Evolutionary conservation across 495 filamentous ascomycete species (phyloP).

Genomic region (Neurospora intermedia): DNA sequence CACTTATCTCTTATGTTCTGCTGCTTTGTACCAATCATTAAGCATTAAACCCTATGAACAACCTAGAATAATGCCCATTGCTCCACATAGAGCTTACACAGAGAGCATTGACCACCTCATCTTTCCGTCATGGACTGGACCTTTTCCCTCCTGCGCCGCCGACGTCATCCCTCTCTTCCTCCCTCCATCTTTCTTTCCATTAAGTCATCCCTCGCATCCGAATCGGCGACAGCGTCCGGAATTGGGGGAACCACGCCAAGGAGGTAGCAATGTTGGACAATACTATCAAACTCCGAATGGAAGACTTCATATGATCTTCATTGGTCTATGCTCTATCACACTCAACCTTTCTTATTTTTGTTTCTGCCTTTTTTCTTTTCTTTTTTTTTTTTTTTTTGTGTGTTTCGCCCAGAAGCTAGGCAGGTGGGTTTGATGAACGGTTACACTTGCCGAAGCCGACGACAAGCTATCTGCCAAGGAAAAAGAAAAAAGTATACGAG

Average conservation of each 20-base stretch:
- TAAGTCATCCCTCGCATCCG: neutral
- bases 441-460: neutral
- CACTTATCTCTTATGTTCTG: neutral
- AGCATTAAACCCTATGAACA: neutral
- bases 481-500: neutral
- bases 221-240: neutral
- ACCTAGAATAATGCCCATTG: neutral
- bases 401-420: neutral
- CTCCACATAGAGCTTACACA: neutral
- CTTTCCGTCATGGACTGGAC: neutral
- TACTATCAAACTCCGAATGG: neutral
- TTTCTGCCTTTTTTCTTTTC: neutral
- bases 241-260: neutral
- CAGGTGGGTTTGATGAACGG: neutral
- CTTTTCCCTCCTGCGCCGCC: neutral
- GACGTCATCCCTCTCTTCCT: conserved; percentile 1
- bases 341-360: neutral
- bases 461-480: neutral
- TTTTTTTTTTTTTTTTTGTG: no score
- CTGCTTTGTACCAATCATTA: neutral
- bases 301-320: neutral
- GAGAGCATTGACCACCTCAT: neutral
- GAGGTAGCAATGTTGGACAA: neutral
- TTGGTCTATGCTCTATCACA: neutral
- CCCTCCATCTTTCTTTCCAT: neutral